Evolutionary conservation across 257 asterid species (phyloP), one percentile per base, ranked within the genome.

Genomic region (Henckelia pumila): DNA sequence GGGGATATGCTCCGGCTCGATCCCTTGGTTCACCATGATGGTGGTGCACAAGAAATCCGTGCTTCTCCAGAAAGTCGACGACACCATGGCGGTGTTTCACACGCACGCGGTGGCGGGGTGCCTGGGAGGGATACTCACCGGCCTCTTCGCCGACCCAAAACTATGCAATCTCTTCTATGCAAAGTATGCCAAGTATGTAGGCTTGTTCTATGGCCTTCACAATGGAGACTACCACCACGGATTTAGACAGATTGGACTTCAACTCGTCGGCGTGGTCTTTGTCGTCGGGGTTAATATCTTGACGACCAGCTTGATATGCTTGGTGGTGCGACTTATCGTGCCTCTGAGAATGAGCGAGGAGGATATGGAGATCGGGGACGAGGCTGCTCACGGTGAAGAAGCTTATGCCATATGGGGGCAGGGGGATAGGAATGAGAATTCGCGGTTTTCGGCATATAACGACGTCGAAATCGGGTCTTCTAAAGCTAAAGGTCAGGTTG

Each of bases 11-110:
- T 88, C 92, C 0, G 95, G 95, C n/a, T 81, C 88, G 1, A 77
- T 88, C 28, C 95, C 90, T 4, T 88, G 95, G 95, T 83, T 77
- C 78, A 85, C 92, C 5, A 85, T 88, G 95, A 88, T 88, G 95
- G 92, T 88, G 3, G 85, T 85, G 60, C 92, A 88, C 83, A 88
- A 85, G 66, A 88, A 82, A 30, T 85, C 87, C 0, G 87, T 73
- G 69, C 78, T 88, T 20, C 95, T 85, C 10, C 95, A 88, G 26
- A 88, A 75, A 70, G 87, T 88, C 6, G 95, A 88, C 44, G 90
- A 85, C 82, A 88, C 90, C 13, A 88, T 88, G 95, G 95, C 88
- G 0, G 95, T 88, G 16, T 80, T 88, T 71, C 95, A 88, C 80
- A 88, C 95, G 1, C 95, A 88, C 19, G 95, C 90, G 0, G 80